phyloP scores from a whole-genome alignment of 2,329 filamentous ascomycete species.

The Periconia sp. region DNA sequence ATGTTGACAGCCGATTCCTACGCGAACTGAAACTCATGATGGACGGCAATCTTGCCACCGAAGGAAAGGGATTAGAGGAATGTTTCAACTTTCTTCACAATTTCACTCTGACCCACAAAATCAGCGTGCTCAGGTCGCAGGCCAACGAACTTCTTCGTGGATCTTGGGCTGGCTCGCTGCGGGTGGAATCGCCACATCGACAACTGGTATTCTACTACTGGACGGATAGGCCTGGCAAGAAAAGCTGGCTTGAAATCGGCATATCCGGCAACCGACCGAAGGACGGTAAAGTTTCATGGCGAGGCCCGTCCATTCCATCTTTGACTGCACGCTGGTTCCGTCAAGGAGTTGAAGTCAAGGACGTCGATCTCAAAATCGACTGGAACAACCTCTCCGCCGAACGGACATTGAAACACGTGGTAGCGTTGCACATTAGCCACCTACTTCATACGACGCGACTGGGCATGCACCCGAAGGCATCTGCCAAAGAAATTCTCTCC shows the following conservation, averaged over 20 bases:
- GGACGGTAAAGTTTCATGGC: slow-evolving; percentile 39
- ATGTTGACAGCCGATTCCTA: slow-evolving; percentile 61
- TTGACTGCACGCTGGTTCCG: slow-evolving; percentile 79
- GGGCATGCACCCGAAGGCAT: slow-evolving; percentile 60
- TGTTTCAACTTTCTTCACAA: slow-evolving; percentile 89
- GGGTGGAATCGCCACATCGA: slow-evolving; percentile 77
- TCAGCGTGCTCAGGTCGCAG: slow-evolving; percentile 79
- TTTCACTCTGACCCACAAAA: slow-evolving; percentile 85
- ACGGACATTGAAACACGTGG: slow-evolving; percentile 69
- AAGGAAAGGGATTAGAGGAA: slow-evolving; percentile 67
- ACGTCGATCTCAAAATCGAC: slow-evolving; percentile 69
- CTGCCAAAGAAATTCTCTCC: slow-evolving; percentile 61
- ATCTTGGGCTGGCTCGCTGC: slow-evolving; percentile 77
- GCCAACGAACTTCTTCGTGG: slow-evolving; percentile 68
- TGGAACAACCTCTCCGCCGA: slow-evolving; percentile 71
- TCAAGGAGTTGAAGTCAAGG: slow-evolving; percentile 73
- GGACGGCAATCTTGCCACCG: slow-evolving; percentile 66
- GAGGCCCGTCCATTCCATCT: slow-evolving; percentile 32
- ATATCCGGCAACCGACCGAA: slow-evolving; percentile 64
- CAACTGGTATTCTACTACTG: slow-evolving; percentile 91
- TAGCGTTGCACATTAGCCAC: slow-evolving; percentile 73
- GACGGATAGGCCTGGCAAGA: slow-evolving; percentile 68
- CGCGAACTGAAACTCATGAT: slow-evolving; percentile 68
- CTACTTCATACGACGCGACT: slow-evolving; percentile 65
- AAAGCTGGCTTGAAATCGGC: slow-evolving; percentile 90